These are phyloP conservation scores for Styphnolobium japonicum DNA, from an alignment of 306 rosid genomes.

Conservation along the genomic window DNA sequence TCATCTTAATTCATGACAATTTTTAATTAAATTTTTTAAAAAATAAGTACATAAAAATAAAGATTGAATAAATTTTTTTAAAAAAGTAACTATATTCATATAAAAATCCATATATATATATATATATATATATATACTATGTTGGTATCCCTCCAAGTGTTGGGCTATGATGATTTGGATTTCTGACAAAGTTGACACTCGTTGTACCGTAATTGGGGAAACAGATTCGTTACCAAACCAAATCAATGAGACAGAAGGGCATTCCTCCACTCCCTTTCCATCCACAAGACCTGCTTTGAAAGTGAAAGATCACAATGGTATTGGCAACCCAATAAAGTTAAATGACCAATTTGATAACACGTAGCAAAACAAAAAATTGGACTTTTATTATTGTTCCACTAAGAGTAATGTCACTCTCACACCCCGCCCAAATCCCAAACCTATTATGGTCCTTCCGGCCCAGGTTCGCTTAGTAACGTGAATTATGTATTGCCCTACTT, in stretches of 20 bases:
- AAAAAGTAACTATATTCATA: no score
- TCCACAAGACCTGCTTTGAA: background rate
- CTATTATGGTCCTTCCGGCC: background rate
- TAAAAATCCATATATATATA: no score
- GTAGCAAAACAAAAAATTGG: background rate
- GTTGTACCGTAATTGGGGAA: slow-evolving; percentile 15
- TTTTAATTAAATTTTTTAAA: no score
- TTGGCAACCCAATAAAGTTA: background rate
- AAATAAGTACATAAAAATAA: no score
- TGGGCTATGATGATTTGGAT: background rate
- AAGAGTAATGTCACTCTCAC: no score
- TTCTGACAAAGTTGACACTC: background rate
- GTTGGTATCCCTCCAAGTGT: background rate
- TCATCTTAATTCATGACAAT: no score
- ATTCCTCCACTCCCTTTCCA: background rate
- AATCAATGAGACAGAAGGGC: slow-evolving; percentile 1
- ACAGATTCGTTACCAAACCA: slow-evolving; percentile 23
- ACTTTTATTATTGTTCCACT: background rate
- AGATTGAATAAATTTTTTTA: no score
- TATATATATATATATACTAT: no score
- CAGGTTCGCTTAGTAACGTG: background rate
- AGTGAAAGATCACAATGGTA: background rate
- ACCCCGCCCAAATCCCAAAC: background rate
- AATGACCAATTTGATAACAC: background rate
- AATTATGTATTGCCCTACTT: no score